Conservation (phyloP, 805 yeast species). For the Groenewaldozyma tartarivorans region DNA sequence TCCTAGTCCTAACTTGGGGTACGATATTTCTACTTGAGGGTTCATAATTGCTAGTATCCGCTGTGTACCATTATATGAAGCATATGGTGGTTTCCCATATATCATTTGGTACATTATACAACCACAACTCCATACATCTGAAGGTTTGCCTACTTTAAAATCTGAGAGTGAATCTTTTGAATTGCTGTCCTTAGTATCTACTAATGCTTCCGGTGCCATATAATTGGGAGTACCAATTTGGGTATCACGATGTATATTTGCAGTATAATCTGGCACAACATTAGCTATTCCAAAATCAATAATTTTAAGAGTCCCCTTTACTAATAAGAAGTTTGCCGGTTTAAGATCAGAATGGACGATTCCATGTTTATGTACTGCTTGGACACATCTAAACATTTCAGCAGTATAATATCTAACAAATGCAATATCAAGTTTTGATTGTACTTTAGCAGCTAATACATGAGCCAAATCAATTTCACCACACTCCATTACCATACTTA, state of each 20-base stretch:
- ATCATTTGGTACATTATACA: slow-evolving; percentile 93
- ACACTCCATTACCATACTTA: slow-evolving; percentile 83
- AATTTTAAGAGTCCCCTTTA: slow-evolving; percentile 73
- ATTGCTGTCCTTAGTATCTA: slow-evolving; percentile 38
- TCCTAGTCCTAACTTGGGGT: slow-evolving; percentile 54
- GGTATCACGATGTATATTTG: slow-evolving; percentile 78
- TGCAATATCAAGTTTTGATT: slow-evolving; percentile 49
- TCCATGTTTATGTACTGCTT: slow-evolving; percentile 79
- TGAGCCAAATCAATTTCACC: slow-evolving; percentile 87
- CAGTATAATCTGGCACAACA: slow-evolving; percentile 85
- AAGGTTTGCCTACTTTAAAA: slow-evolving; percentile 81
- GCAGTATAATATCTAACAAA: slow-evolving; percentile 72
- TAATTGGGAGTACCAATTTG: slow-evolving; percentile 95
- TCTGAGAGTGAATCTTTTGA: slow-evolving; percentile 26
- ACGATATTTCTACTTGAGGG: slow-evolving; percentile 63
- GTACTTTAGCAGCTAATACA: slow-evolving; percentile 51
- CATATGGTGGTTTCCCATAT: slow-evolving; percentile 89
- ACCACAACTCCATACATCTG: slow-evolving; percentile 98
- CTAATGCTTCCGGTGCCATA: slow-evolving; percentile 94
- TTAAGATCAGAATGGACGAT: slow-evolving; percentile 77
- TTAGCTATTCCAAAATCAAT: slow-evolving; percentile 92
- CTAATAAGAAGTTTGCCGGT: slow-evolving; percentile 46
- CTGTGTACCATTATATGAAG: slow-evolving; percentile 63
- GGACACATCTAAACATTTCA: slow-evolving; percentile 73
- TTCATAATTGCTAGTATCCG: slow-evolving; percentile 78